These are phyloP conservation scores for Claviceps sp. DNA, from an alignment of 2,329 filamentous ascomycete genomes.

Conservation along the genomic window DNA sequence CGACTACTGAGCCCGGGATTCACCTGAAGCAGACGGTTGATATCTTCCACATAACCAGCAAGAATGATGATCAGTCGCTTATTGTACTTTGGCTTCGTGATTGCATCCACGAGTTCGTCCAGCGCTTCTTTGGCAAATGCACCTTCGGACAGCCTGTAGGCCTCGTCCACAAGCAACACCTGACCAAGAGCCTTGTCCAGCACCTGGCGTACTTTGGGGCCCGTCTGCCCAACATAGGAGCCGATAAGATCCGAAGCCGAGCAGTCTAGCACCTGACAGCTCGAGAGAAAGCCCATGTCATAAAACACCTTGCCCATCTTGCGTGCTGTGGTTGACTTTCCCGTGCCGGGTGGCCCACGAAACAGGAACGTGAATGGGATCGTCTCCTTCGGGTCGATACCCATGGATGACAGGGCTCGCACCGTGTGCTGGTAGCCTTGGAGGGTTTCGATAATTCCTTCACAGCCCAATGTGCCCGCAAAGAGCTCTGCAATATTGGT, in stretches of 20 bases:
- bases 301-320: constrained; percentile 67
- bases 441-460: constrained; percentile 38
- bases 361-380: constrained; percentile 60
- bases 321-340: constrained; percentile 59
- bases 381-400: constrained; percentile 18
- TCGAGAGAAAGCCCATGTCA: constrained; percentile 54
- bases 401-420: constrained; percentile 12
- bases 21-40: constrained; percentile 45
- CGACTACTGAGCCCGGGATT: constrained; percentile 53
- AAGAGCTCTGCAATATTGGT: constrained; percentile 42
- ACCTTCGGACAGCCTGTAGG: constrained; percentile 47
- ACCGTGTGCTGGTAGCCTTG: constrained; percentile 33
- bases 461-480: constrained; percentile 43
- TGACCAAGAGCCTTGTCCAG: constrained; percentile 51
- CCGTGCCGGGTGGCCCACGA: constrained; percentile 51
- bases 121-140: constrained; percentile 43
- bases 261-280: constrained; percentile 46
- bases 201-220: constrained; percentile 45
- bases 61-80: constrained; percentile 53
- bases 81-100: constrained; percentile 42
- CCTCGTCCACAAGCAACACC: constrained; percentile 61
- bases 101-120: constrained; percentile 37
- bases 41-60: constrained; percentile 55
- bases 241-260: constrained; percentile 59
- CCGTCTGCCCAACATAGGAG: constrained; percentile 55